phyloP scores from a whole-genome alignment of 2,329 filamentous ascomycete species.

The Colletotrichum lentis region DNA sequence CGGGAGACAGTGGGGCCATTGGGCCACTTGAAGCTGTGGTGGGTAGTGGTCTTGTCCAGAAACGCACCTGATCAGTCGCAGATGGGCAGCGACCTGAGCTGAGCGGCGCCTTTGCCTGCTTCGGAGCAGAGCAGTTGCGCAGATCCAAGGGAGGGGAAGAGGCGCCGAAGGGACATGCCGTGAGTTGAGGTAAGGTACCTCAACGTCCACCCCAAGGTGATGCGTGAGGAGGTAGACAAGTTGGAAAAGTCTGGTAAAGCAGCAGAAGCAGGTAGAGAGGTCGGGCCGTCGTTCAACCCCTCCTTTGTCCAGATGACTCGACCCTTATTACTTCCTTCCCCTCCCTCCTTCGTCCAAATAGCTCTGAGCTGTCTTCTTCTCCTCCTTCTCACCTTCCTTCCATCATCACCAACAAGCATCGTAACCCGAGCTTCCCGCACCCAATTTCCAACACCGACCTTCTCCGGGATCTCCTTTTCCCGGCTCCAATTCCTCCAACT shows the following conservation, averaged over 20 bases:
- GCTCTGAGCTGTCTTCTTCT: slow-evolving; percentile 23
- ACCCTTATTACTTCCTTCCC: slow-evolving; percentile 41
- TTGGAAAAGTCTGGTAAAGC: slow-evolving; percentile 6
- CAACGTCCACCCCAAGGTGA: slow-evolving; percentile 6
- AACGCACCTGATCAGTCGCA: slow-evolving; percentile 36
- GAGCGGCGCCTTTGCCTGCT: slow-evolving; percentile 15
- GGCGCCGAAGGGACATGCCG: slow-evolving; percentile 4
- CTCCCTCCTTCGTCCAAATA: slow-evolving; percentile 36
- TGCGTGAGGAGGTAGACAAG: slow-evolving; percentile 14
- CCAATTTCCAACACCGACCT: slow-evolving; percentile 24
- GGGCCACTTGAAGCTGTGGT: slow-evolving; percentile 37
- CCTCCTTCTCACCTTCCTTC: slow-evolving; percentile 14
- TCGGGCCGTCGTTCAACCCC: slow-evolving; percentile 37
- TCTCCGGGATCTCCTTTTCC: background rate
- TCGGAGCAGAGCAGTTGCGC: slow-evolving; percentile 19
- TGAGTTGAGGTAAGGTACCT: slow-evolving; percentile 15
- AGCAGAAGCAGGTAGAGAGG: slow-evolving; percentile 1
- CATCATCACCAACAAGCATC: slow-evolving; percentile 32
- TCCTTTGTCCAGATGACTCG: slow-evolving; percentile 37
- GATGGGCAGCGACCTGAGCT: slow-evolving; percentile 26
- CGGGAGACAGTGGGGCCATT: slow-evolving; percentile 37
- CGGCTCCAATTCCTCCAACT: slow-evolving; percentile 24
- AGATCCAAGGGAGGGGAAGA: slow-evolving; percentile 7
- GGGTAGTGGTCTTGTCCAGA: slow-evolving; percentile 36
- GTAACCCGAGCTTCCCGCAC: slow-evolving; percentile 34